A percentile compares a stretch with the other conserved stretches of the same genome.
Conservation (phyloP, 345 rosid genomes). For the Bruguiera parviflora region DNA sequence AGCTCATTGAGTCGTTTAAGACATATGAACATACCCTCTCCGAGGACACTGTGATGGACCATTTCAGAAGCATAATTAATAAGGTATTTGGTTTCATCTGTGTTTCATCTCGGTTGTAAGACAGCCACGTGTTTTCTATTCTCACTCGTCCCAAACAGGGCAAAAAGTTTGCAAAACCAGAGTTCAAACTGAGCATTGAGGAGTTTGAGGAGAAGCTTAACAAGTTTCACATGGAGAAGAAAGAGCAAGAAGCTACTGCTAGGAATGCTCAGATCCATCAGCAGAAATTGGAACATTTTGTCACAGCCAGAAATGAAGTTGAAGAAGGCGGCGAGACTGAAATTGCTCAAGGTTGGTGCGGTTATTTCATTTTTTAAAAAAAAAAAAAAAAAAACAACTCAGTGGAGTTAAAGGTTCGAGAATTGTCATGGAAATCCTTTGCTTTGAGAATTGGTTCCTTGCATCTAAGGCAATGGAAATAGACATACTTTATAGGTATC, state of each 20-base stretch:
- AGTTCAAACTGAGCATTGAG: conserved; percentile 78
- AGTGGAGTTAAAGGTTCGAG: neutral
- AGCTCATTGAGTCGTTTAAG: conserved; percentile 83
- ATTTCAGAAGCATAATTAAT: conserved; percentile 77
- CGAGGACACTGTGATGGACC: conserved; percentile 78
- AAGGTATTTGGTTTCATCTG: conserved; percentile 49
- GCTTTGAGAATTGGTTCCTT: too few species aligned
- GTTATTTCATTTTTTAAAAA: neutral
- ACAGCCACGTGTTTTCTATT: conserved; percentile 9
- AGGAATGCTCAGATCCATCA: conserved; percentile 80
- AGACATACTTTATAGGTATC: neutral
- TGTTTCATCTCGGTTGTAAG: conserved; percentile 3
- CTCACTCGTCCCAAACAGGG: conserved; percentile 45
- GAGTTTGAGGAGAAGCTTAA: conserved; percentile 95
- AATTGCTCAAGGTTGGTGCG: conserved; percentile 49
- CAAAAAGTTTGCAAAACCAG: conserved; percentile 95
- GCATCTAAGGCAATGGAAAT: too few species aligned
- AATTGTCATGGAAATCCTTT: neutral
- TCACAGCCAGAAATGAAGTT: conserved; percentile 35
- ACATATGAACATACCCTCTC: conserved; percentile 74
- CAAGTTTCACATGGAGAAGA: conserved; percentile 81
- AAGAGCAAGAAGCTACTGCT: conserved; percentile 91
- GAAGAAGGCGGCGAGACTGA: conserved; percentile 47
- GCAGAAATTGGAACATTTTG: conserved; percentile 48
- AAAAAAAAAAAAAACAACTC: neutral